Percentiles rank a stretch among this genome's conserved stretches.
Evolutionary conservation across 1,139 yeast species (phyloP).

Genomic region (Keqinozyma sinolaborantium): DNA sequence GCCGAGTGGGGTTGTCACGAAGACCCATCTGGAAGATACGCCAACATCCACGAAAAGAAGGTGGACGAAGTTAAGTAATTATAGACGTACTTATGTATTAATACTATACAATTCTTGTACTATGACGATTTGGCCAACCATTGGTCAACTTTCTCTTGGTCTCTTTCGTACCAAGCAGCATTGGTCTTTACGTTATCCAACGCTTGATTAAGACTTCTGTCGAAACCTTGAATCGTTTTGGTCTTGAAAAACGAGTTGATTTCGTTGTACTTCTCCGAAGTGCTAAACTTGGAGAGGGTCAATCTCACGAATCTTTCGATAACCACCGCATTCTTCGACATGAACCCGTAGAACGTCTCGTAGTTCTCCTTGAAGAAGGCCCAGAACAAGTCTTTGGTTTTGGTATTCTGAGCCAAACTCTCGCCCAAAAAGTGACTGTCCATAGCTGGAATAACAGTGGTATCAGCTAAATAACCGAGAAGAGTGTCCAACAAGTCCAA

Average conservation of each 20-base stretch:
- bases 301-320: constrained; percentile 61
- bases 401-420: constrained; percentile 49
- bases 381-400: constrained; percentile 53
- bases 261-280: constrained; percentile 38
- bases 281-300: constrained; percentile 47
- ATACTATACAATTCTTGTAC: neutral
- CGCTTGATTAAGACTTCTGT: constrained; percentile 54
- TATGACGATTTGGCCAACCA: constrained; percentile 15
- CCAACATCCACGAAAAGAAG: constrained; percentile 74
- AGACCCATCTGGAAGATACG: constrained; percentile 97
- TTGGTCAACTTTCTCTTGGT: constrained; percentile 19
- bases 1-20: constrained; percentile 99
- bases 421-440: constrained; percentile 60
- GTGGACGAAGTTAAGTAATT: constrained; percentile 21
- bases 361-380: constrained; percentile 53
- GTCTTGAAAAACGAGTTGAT: constrained; percentile 49
- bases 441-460: constrained; percentile 58
- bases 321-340: constrained; percentile 57
- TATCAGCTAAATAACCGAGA: constrained; percentile 36
- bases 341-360: constrained; percentile 38
- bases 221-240: constrained; percentile 59
- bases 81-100: constrained; percentile 2
- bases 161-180: constrained; percentile 45
- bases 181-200: constrained; percentile 51
- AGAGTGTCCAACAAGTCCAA: constrained; percentile 32